These are phyloP conservation scores for Tremellales sp. DNA, from an alignment of 1,284 basidiomycete genomes.

Conservation along the genomic window DNA sequence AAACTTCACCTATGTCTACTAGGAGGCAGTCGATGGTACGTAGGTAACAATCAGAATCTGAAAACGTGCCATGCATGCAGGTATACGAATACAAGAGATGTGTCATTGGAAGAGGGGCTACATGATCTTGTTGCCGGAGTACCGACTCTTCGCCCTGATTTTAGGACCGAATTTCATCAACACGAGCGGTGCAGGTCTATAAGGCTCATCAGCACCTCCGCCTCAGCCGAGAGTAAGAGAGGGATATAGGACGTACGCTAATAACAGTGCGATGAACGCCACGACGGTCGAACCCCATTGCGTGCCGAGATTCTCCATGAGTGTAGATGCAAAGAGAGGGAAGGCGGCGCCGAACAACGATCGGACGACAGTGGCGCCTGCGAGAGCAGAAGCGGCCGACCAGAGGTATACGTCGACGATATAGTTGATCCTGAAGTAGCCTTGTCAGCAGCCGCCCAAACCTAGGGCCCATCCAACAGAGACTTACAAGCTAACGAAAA, in stretches of 20 bases:
- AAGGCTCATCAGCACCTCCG: not conserved
- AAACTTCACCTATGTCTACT: conserved; percentile 10
- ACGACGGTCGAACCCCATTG: not conserved
- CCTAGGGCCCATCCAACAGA: not conserved
- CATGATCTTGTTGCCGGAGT: not conserved
- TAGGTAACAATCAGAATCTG: too few species aligned
- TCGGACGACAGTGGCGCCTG: conserved; percentile 65
- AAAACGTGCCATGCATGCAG: not conserved
- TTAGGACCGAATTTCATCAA: not conserved
- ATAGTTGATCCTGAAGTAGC: conserved; percentile 49
- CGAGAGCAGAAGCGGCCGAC: conserved; percentile 62
- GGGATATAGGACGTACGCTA: not conserved
- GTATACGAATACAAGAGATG: not conserved
- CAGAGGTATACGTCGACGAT: conserved; percentile 60
- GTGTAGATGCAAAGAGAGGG: conserved; percentile 19
- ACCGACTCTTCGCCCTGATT: not conserved
- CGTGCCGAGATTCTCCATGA: not conserved
- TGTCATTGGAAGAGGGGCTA: not conserved
- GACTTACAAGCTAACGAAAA: conserved; percentile 50
- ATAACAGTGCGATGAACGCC: not conserved
- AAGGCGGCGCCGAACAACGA: conserved; percentile 55
- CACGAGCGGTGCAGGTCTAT: not conserved
- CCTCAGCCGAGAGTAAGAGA: too few species aligned
- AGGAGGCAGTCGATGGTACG: too few species aligned
- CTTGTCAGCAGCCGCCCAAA: not conserved